Base-by-base conservation (phyloP, 176 grass and related monocot species). In the Chrysopogon serrulatus region DNA sequence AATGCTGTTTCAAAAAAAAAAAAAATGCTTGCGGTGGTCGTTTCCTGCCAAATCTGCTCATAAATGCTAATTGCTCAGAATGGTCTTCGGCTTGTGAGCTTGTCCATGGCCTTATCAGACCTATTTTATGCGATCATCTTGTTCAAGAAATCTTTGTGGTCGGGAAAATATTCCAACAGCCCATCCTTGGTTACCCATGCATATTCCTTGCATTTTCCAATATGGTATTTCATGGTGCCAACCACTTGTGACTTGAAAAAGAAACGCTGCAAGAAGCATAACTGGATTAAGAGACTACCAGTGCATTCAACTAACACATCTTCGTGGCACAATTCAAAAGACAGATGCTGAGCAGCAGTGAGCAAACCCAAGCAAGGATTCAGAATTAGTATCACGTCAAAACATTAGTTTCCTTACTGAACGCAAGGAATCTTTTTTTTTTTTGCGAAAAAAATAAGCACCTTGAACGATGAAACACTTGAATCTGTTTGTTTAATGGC, bases 211-310 rank as follows among this genome's bases (percentile, higher is more conserved):
- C 96, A 98, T 61, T 90, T 87, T 12, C 82, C 77, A 16, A 98
- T 85, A n/a, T 93, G 54, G 28, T 92, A 40, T 51, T 92, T 88
- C 7, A 63, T 88, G 1, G 89, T 39, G 35, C 91, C 93, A 2
- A 98, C 84, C 62, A 95, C 91, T 93, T 98, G 96, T 37, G 93
- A 98, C 80, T 98, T 98, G 85, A 98, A 98, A 80, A 98, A 98
- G 85, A 98, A 98, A 18, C 87, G 83, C 96, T 98, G 88, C 61
- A 57, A 86, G 41, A 79, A 36, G 53, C 33, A 82, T 86, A 44
- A 36, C 1, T 1, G 21, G 83, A 71, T 77, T 82, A 86, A 18
- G 21, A 56, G 53, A 57, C 53, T 24, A 57, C 23, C 23, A n/a
- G n/a, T n/a, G n/a, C n/a, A n/a, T n/a, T n/a, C 37, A 54, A 64